Evolutionary conservation across 2,329 filamentous ascomycete genomes (phyloP).

Genomic region (Venturia oleaginea): DNA sequence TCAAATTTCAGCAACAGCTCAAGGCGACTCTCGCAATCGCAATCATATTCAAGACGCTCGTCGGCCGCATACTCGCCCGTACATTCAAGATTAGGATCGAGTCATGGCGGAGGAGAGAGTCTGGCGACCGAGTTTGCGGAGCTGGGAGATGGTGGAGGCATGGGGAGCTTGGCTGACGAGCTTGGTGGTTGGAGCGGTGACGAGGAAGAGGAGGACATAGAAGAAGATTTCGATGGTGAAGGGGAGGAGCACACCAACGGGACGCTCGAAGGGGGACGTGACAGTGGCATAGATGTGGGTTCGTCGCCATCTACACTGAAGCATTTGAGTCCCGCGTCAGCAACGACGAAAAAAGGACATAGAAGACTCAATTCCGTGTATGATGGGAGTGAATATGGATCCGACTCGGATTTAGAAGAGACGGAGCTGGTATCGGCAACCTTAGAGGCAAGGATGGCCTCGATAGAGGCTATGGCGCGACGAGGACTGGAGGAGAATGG

Average conservation of each 20-base stretch:
- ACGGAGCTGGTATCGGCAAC: constrained; percentile 57
- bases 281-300: constrained; percentile 12
- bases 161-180: constrained; percentile 67
- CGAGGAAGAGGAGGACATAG: constrained; percentile 50
- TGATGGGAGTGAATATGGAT: constrained; percentile 67
- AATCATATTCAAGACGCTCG: constrained; percentile 5
- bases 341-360: constrained; percentile 30
- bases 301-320: constrained; percentile 18
- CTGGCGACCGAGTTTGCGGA: constrained; percentile 14
- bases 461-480: constrained; percentile 59
- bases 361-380: constrained; percentile 44
- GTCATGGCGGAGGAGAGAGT: constrained; percentile 10
- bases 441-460: constrained; percentile 61
- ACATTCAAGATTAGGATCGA: constrained; percentile 4
- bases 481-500: constrained; percentile 57
- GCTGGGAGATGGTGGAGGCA: constrained; percentile 40
- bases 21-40: constrained; percentile 4
- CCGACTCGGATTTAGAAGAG: constrained; percentile 59
- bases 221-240: constrained; percentile 29
- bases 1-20: constrained; percentile 4
- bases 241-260: constrained; percentile 45
- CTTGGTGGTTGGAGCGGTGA: constrained; percentile 64
- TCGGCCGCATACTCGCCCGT: constrained; percentile 12
- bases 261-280: constrained; percentile 22
- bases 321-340: constrained; percentile 28